phyloP scores from a whole-genome alignment of 192 early-diverging fungal genomes.

The Entomortierella beljakovae region DNA sequence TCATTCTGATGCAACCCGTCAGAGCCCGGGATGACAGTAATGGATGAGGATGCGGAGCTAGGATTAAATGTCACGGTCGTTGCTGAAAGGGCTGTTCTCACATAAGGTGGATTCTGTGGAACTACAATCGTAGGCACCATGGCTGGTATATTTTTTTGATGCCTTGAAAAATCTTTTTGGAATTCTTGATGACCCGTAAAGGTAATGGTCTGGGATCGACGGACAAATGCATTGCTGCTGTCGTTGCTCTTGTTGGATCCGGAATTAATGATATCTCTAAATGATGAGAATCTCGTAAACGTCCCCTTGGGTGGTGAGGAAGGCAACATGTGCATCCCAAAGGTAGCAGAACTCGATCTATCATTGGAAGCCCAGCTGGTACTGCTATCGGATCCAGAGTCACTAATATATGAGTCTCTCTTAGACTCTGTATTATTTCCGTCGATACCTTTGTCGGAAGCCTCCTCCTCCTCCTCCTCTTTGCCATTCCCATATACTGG shows the following conservation, averaged over 20 bases:
- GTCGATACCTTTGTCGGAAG: neutral
- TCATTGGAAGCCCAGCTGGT: neutral
- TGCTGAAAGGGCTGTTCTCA: conserved; percentile 7
- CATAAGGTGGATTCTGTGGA: conserved; percentile 2
- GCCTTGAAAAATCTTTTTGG: conserved; percentile 1
- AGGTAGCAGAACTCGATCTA: conserved; percentile 23
- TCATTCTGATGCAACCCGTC: neutral
- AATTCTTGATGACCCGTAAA: neutral
- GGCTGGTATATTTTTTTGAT: conserved; percentile 14
- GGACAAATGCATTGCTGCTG: conserved; percentile 15
- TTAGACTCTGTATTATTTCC: neutral
- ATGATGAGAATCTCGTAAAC: conserved; percentile 9
- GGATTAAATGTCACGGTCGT: conserved; percentile 2
- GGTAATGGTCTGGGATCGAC: conserved; percentile 11
- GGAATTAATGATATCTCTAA: conserved; percentile 11
- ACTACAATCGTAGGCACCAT: conserved; percentile 44
- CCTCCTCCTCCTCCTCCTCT: neutral
- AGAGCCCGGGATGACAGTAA: conserved; percentile 11
- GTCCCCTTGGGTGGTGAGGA: neutral
- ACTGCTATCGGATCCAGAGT: neutral
- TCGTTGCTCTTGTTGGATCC: conserved; percentile 7
- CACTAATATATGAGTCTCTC: neutral
- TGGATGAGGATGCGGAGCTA: conserved; percentile 2
- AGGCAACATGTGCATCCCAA: conserved; percentile 2
- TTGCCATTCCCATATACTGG: neutral